Conservation (phyloP, 257 asterid genomes). For the Echites panduratus region DNA sequence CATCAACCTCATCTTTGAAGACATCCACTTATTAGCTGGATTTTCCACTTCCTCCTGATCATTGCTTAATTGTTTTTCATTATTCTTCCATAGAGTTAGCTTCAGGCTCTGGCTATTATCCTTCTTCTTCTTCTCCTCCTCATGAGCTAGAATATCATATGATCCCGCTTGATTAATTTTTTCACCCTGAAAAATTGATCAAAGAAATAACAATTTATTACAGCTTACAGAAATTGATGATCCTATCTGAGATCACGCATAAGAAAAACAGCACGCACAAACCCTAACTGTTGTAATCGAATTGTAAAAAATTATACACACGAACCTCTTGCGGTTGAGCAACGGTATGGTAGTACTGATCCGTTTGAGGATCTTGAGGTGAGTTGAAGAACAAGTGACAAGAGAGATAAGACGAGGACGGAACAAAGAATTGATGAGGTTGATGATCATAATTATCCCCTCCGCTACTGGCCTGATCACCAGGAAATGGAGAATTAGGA, state of each 20-base stretch:
- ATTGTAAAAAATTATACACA: too few species aligned
- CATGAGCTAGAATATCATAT: constrained; percentile 13
- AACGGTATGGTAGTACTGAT: constrained; percentile 19
- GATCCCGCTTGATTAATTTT: constrained; percentile 26
- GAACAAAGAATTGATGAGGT: constrained; percentile 22
- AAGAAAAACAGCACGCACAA: too few species aligned
- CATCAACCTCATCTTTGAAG: constrained; percentile 68
- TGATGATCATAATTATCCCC: constrained; percentile 19
- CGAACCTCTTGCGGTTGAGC: constrained; percentile 29
- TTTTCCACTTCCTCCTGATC: constrained; percentile 15
- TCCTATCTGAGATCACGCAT: neutral
- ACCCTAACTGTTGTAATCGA: neutral
- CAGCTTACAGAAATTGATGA: too few species aligned
- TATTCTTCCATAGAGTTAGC: constrained; percentile 45
- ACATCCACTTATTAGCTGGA: constrained; percentile 44
- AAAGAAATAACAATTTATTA: neutral
- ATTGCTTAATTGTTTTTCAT: constrained; percentile 3
- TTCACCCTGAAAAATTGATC: constrained; percentile 8
- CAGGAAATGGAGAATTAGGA: constrained; percentile 24
- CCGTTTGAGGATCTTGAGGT: constrained; percentile 42
- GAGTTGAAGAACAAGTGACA: constrained; percentile 38
- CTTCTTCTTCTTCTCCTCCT: constrained; percentile 12
- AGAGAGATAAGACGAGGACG: constrained; percentile 38
- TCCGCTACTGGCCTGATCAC: constrained; percentile 11
- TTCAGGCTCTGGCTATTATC: constrained; percentile 34